phyloP scores from a whole-genome alignment of 2,329 filamentous ascomycete genomes.

The Simplicillium sp. region DNA sequence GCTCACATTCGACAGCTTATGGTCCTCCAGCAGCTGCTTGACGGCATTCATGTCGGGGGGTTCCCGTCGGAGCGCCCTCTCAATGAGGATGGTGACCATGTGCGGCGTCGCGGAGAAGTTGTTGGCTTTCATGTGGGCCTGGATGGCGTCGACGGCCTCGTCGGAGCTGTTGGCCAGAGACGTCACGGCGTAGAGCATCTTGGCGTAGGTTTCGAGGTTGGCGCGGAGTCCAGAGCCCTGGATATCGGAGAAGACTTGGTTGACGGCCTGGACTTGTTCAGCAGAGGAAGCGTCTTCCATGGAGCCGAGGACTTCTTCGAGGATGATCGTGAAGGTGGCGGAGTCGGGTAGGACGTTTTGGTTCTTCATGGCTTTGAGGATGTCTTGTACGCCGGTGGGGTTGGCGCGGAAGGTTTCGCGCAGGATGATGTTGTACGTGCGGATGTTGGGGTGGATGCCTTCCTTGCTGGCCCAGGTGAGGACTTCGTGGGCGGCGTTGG shows the following conservation, averaged over 20 bases:
- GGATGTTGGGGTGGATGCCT: conserved; percentile 44
- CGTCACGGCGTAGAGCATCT: conserved; percentile 51
- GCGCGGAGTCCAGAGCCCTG: conserved; percentile 44
- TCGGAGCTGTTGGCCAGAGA: conserved; percentile 26
- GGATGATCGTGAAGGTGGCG: conserved; percentile 65
- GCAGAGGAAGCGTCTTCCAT: conserved; percentile 28
- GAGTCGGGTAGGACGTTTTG: conserved; percentile 48
- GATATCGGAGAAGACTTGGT: conserved; percentile 48
- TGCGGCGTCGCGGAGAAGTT: conserved; percentile 48
- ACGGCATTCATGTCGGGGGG: conserved; percentile 52
- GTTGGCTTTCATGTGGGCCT: conserved; percentile 49
- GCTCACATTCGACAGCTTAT: conserved; percentile 26
- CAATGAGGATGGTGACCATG: conserved; percentile 66
- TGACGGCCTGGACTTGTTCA: conserved; percentile 43
- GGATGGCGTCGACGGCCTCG: conserved; percentile 47
- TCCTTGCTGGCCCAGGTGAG: conserved; percentile 50
- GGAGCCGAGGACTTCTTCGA: conserved; percentile 46
- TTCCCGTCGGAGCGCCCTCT: conserved; percentile 51
- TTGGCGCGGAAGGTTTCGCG: conserved; percentile 43
- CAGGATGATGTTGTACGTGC: conserved; percentile 64
- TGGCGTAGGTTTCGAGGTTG: conserved; percentile 56
- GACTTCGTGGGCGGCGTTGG: conserved; percentile 40
- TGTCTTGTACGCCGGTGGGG: conserved; percentile 33
- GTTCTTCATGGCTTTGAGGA: conserved; percentile 51
- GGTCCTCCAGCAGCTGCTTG: conserved; percentile 50